A percentile compares a stretch with the other conserved stretches of the same genome.
Conservation (phyloP, 2,329 filamentous ascomycete genomes). For the Trichoderma cornu-damae region DNA sequence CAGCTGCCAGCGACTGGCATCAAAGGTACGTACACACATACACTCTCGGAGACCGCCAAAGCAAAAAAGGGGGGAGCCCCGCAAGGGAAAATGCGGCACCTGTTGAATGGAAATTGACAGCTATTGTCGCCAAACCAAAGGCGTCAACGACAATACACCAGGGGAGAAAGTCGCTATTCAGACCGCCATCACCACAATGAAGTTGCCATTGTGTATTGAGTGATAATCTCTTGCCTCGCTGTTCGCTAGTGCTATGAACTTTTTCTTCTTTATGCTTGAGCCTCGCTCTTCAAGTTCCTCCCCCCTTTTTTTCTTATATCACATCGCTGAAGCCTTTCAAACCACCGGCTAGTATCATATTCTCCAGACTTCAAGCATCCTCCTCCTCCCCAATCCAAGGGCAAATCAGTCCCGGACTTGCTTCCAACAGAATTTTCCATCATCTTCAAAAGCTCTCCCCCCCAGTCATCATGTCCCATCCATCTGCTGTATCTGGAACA, state of each 20-base stretch:
- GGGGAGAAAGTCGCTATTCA: not conserved
- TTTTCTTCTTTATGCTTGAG: not conserved
- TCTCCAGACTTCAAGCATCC: not conserved
- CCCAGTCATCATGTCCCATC: not conserved
- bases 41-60: no score
- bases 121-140: conserved; percentile 8
- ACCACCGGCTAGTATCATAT: not conserved
- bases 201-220: not conserved
- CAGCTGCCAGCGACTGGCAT: not conserved
- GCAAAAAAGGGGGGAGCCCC: not conserved
- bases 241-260: not conserved
- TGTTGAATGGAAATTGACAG: conserved; percentile 1
- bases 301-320: no score
- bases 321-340: not conserved
- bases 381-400: no score
- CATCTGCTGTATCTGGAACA: not conserved
- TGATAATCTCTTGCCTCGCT: not conserved
- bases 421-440: not conserved
- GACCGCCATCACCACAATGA: not conserved
- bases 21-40: not conserved
- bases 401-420: not conserved
- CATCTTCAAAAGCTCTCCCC: not conserved
- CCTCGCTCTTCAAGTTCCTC: not conserved
- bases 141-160: not conserved
- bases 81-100: not conserved